Evolutionary conservation across 495 filamentous ascomycete genomes (phyloP), one percentile per base, ranked within the genome.

Genomic region (Neurospora intermedia): DNA sequence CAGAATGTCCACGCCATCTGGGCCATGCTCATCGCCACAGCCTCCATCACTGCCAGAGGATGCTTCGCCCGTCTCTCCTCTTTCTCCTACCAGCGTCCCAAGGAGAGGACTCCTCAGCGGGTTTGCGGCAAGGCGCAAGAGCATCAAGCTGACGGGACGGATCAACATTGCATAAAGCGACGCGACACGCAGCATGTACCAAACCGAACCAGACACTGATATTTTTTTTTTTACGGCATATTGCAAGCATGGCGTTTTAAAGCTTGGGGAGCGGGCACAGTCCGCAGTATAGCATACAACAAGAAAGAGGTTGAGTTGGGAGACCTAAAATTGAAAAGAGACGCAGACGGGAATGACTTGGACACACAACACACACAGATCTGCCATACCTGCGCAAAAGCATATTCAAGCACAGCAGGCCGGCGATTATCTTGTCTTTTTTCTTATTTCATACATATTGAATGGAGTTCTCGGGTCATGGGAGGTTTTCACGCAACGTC

Each of bases 31-130:
- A 66, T 66, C 54, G 35, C 0, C 27, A 9, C 54, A 31, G 54
- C 13, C 13, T 18, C 23, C 54, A 66, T 66, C 27, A 9, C 27
- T 66, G 54, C 23, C 54, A 15, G 54, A 66, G 54, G 54, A 66
- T 35, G 54, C 54, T 66, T 66, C 54, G 31, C 54, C 54, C 27
- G 18, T 66, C 27, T 66, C 54, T 16, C 54, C 54, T 66, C 27
- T 66, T 35, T 66, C 54, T 27, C 54, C 54, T 13, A 66, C 54
- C 54, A 66, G 54, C 15, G 54, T 27, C 23, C 54, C 71, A 3
- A 84, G 79, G 75, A 81, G 77, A 75, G 81, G 84, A 13, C 75
- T 85, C 62, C 73, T 85, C 39, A 83, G 83, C 72, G 80, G 82
- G 6, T 74, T 85, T 27, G 77, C 79, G 11, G 82, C 81, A 45